A percentile compares a stretch with the other conserved stretches of the same genome.
phyloP scores from a whole-genome alignment of 1,284 basidiomycete genomes.

The Moesziomyces sp. region DNA sequence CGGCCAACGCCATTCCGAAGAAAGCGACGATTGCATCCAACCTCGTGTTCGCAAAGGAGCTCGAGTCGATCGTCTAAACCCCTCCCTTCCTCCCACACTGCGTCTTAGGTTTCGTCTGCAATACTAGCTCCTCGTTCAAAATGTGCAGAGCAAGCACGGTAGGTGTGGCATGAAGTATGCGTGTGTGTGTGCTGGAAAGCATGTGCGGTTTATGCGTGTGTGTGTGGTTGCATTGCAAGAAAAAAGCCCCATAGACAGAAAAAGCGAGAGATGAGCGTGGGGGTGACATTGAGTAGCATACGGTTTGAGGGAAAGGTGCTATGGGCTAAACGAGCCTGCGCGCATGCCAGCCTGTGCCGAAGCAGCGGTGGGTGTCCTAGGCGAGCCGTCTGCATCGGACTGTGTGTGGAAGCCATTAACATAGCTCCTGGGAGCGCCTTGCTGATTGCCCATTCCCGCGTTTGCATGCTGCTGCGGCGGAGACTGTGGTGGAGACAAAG shows the following conservation, averaged over 20 bases:
- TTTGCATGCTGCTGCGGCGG: neutral
- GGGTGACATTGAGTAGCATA: no score
- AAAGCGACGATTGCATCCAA: conserved; percentile 64
- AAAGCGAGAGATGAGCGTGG: no score
- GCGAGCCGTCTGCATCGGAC: neutral
- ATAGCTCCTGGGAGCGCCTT: conserved; percentile 17
- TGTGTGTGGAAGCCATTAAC: conserved; percentile 26
- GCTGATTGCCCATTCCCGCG: no score
- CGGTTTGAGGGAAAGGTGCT: neutral
- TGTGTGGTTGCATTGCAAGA: neutral
- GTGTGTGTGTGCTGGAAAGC: no score
- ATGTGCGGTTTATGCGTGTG: neutral
- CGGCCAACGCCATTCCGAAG: conserved; percentile 52
- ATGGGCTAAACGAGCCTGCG: conserved; percentile 1
- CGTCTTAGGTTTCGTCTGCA: neutral
- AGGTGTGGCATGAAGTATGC: no score
- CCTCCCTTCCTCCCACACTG: neutral
- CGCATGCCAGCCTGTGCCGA: neutral
- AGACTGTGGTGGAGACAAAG: neutral
- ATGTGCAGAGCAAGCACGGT: neutral
- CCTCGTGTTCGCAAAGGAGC: conserved; percentile 65
- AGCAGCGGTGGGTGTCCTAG: conserved; percentile 8
- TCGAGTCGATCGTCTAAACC: conserved; percentile 65
- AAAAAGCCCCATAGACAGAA: neutral
- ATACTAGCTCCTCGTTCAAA: neutral